A percentile compares a stretch with the other conserved stretches of the same genome.
phyloP scores from a whole-genome alignment of 495 filamentous ascomycete genomes.

The Neurospora sp. region DNA sequence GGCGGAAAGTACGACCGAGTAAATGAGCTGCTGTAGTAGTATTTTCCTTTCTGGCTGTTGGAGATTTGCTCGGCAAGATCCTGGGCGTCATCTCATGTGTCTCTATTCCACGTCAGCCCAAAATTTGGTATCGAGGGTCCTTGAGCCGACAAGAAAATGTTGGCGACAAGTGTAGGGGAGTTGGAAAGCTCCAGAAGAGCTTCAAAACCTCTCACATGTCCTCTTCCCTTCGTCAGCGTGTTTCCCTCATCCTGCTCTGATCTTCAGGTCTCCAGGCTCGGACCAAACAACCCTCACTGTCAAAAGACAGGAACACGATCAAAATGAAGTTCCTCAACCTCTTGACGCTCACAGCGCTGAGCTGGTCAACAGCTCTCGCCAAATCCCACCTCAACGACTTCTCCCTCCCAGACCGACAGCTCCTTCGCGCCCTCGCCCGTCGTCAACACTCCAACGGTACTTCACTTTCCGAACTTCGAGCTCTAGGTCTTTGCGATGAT shows the following conservation, averaged over 20 bases:
- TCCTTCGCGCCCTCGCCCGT: neutral
- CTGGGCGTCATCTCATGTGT: neutral
- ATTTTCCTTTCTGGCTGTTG: neutral
- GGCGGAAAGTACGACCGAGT: neutral
- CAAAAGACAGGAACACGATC: neutral
- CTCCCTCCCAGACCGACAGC: neutral
- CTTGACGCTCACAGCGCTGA: neutral
- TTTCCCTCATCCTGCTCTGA: neutral
- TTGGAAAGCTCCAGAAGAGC: neutral
- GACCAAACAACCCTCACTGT: neutral
- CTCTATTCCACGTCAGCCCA: neutral
- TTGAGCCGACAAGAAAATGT: neutral
- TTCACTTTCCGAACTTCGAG: neutral
- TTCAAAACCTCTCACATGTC: neutral
- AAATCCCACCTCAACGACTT: neutral
- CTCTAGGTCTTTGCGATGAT: neutral
- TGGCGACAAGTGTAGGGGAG: neutral
- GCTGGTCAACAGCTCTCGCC: neutral
- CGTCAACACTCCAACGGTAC: constrained; percentile 1
- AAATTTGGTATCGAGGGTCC: neutral
- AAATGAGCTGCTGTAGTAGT: neutral
- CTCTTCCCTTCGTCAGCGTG: neutral
- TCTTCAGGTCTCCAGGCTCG: neutral
- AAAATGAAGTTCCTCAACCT: neutral
- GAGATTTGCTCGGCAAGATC: neutral